Evolutionary conservation across 805 yeast species (phyloP).

Genomic region (Starmera amethionina): DNA sequence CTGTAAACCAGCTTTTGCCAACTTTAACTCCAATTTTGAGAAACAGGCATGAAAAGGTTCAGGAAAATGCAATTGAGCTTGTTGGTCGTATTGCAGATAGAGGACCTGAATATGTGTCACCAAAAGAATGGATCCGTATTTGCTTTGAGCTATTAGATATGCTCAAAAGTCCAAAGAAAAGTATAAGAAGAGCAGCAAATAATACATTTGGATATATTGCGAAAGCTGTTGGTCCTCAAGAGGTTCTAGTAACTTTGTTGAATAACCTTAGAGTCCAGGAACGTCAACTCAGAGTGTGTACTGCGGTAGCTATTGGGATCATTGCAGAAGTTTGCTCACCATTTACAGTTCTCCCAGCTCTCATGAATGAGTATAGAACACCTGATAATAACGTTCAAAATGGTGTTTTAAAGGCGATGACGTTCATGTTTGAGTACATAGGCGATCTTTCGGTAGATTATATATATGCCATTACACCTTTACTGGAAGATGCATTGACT

Average conservation of each 20-base stretch:
- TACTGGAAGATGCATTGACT: conserved; percentile 81
- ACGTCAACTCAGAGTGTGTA: conserved; percentile 91
- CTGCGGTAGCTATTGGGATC: conserved; percentile 96
- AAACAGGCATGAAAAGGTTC: conserved; percentile 86
- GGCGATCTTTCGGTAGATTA: conserved; percentile 76
- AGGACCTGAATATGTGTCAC: conserved; percentile 75
- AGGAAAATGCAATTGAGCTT: conserved; percentile 66
- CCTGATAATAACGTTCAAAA: conserved; percentile 92
- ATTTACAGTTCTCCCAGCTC: conserved; percentile 85
- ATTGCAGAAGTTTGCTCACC: conserved; percentile 92
- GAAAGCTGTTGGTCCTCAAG: conserved; percentile 91
- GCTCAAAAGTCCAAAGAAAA: conserved; percentile 69
- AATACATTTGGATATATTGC: conserved; percentile 88
- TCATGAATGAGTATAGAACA: conserved; percentile 89
- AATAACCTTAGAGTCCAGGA: conserved; percentile 88
- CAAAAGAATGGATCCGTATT: conserved; percentile 96
- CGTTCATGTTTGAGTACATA: conserved; percentile 88
- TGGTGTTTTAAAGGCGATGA: conserved; percentile 84
- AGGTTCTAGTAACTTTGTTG: conserved; percentile 73
- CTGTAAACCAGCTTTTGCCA: conserved; percentile 73
- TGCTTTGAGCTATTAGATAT: conserved; percentile 86
- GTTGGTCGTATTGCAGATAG: conserved; percentile 76
- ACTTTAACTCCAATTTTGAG: conserved; percentile 85
- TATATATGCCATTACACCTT: conserved; percentile 66
- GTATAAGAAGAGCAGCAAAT: conserved; percentile 78